Evolutionary conservation across 108 stramenopile genomes (phyloP), one percentile per base, ranked within the genome.

Genomic region (Bacterosira constricta): DNA sequence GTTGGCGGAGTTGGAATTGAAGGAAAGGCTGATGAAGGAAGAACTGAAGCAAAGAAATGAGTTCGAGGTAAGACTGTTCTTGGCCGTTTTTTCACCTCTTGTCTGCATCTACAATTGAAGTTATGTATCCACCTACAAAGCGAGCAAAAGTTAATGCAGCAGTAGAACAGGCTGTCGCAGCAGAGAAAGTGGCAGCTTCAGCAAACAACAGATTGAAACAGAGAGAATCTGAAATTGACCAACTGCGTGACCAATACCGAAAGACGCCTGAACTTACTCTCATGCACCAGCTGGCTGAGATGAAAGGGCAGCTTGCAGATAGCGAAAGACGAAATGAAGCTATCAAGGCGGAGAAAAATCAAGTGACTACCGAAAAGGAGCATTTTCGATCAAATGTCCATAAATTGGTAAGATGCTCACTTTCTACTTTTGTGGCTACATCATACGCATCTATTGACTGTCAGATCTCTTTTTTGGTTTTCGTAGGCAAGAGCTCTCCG

Each of bases 261-360:
- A 68, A 71, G 26, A 75, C 79, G 13, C 79, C 77, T 18, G 83
- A 83, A 71, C 55, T 60, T 8, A 15, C 65, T 21, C 59, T 83
- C 21, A 34, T 67, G 27, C 79, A 81, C 35, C 69, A 80, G 63
- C 10, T 83, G 30, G 77, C 79, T 15, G 57, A 71, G 34, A 30
- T 80, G 34, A 83, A 80, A 41, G 79, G 79, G 4, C 52, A 80
- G 63, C 44, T 83, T n/a, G 64, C 73, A 10, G 79, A 79, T 39
- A 61, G 62, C 52, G 79, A 80, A 53, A 47, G 79, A 32, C 75
- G 75, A 15, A 52, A 80, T 23, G 79, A 83, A 63, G 35, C 27
- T 30, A 34, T 66, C 4, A 73, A 70, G 36, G 58, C 57, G 0
- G 79, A 83, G 64, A 79, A 66, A 53, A 63, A 69, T 39, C 38